Conservation (phyloP, 2,329 filamentous ascomycete genomes). For the Penicillium sp. region DNA sequence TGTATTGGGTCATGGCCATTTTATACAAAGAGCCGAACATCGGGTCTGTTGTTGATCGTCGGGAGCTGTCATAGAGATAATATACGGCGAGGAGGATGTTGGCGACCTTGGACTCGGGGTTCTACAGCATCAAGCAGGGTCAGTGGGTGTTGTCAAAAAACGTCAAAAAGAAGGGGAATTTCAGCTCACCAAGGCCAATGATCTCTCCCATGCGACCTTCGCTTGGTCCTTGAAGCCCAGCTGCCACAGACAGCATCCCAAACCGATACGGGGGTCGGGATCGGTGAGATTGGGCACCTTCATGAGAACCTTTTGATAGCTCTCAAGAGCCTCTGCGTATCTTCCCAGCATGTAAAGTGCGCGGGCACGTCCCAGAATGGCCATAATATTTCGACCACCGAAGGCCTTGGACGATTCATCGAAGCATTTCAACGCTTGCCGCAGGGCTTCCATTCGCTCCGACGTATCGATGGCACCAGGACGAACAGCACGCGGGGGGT, state of each 20-base stretch:
- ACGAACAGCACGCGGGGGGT: slow-evolving; percentile 70
- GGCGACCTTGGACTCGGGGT: slow-evolving; percentile 82
- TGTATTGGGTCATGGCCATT: slow-evolving; percentile 92
- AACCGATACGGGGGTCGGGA: slow-evolving; percentile 92
- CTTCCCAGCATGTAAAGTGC: slow-evolving; percentile 85
- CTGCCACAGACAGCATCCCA: slow-evolving; percentile 97
- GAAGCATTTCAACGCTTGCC: slow-evolving; percentile 87
- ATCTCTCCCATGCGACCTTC: slow-evolving; percentile 85
- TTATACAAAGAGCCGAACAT: slow-evolving; percentile 86
- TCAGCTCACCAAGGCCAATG: slow-evolving; percentile 70
- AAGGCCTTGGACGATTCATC: slow-evolving; percentile 90
- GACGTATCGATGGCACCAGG: slow-evolving; percentile 67
- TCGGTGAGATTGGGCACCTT: slow-evolving; percentile 88
- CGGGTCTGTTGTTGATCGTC: slow-evolving; percentile 79
- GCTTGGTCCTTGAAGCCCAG: slow-evolving; percentile 93
- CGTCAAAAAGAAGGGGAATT: not conserved
- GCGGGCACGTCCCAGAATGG: slow-evolving; percentile 84
- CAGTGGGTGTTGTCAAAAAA: not conserved
- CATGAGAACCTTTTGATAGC: slow-evolving; percentile 84
- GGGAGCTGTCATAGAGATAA: slow-evolving; percentile 84
- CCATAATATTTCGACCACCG: slow-evolving; percentile 86
- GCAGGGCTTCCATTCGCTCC: slow-evolving; percentile 77
- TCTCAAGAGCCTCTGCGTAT: slow-evolving; percentile 78
- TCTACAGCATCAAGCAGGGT: slow-evolving; percentile 40
- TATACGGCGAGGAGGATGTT: slow-evolving; percentile 89